A percentile compares a stretch with the other conserved stretches of the same genome.
These are phyloP conservation scores for Flaveria linearis DNA, from an alignment of 129 eudicot species.

Conservation along the genomic window DNA sequence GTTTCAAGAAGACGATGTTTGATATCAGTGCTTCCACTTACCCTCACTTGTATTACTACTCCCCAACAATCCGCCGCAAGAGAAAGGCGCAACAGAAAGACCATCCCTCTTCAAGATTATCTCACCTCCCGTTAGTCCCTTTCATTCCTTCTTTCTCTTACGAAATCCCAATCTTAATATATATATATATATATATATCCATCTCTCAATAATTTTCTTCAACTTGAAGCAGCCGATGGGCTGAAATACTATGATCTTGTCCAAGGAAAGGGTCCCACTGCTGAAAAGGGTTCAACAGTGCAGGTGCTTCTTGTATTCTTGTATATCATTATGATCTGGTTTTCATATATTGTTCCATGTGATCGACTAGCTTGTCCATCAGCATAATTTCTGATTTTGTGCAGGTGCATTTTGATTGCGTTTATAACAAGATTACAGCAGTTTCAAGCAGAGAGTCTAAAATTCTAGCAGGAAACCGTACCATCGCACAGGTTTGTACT, in stretches of 20 bases:
- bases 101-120: slow-evolving; percentile 86
- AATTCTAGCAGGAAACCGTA: slow-evolving; percentile 94
- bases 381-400: slow-evolving; percentile 12
- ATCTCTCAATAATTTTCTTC: slow-evolving; percentile 14
- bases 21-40: slow-evolving; percentile 51
- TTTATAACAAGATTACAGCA: slow-evolving; percentile 86
- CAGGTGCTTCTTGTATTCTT: slow-evolving; percentile 45
- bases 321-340: neutral
- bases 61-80: slow-evolving; percentile 68
- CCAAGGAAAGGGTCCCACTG: slow-evolving; percentile 84
- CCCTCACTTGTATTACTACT: slow-evolving; percentile 33
- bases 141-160: neutral
- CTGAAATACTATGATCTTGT: slow-evolving; percentile 85
- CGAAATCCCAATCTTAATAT: neutral
- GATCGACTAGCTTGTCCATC: neutral
- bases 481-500: slow-evolving; percentile 76
- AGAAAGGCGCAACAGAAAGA: slow-evolving; percentile 73
- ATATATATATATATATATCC: no score
- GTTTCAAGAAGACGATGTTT: slow-evolving; percentile 75
- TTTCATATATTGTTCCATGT: neutral
- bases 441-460: slow-evolving; percentile 95
- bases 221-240: slow-evolving; percentile 76
- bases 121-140: slow-evolving; percentile 51
- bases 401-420: slow-evolving; percentile 94
- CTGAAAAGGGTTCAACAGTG: slow-evolving; percentile 82